Base-by-base conservation (phyloP, 2,329 filamentous ascomycete species). In the Fusarium temperatum region DNA sequence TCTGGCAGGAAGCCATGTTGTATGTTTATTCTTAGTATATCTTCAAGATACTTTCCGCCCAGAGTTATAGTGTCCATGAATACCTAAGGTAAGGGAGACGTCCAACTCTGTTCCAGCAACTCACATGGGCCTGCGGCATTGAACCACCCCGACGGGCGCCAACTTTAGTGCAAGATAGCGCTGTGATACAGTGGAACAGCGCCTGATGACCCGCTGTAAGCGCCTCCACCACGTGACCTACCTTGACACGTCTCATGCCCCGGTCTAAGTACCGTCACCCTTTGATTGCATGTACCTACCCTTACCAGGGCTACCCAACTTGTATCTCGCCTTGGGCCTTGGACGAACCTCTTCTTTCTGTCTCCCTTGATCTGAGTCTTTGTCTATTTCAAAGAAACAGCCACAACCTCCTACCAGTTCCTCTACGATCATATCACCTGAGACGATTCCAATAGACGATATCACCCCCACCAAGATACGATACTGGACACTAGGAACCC, bases 271-370 rank as follows among this genome's bases (percentile, higher is more conserved):
- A 70, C 68, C 73, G 68, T 76, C 66, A 66, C 65, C 75, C 75
- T 76, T 75, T 75, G 75, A 77, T 77, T 77, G 75, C 75, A 66
- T 59, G 72, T 75, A 69, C 68, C 72, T 75, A 69, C 68, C 74
- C 67, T 71, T 72, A 69, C 74, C 67, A 68, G 72, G 64, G 61
- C 65, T 63, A 73, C 63, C 74, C 54, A 60, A 75, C 74, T 66
- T 69, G 68, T 75, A 78, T 78, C 76, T 76, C 57, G 76, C 68
- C 76, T 75, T 76, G 72, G 68, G 58, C 65, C 56, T 66, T 75
- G 72, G 63, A 76, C 58, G 66, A 75, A 76, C 59, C 70, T 74
- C 64, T 65, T 61, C 72, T 67, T 58, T 55, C 70, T 63, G 62
- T 60, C 73, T 77, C 74, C 73, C 72, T 77, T 62, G 64, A 70